Conservation (phyloP, 257 asterid species). For the Solanum chaucha region DNA sequence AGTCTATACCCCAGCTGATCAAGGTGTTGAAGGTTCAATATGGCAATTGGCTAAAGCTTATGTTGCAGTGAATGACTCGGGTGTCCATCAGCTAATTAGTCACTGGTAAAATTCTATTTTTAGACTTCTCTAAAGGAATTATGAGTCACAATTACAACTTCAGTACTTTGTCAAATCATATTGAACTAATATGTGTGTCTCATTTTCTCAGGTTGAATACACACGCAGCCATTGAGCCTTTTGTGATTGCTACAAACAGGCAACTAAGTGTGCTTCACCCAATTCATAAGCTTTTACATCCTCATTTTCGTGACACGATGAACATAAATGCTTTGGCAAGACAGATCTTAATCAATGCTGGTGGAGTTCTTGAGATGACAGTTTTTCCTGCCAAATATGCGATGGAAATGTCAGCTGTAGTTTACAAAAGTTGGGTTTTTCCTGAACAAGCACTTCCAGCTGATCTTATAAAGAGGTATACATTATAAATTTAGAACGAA, state of each 20-base stretch:
- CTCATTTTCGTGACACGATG: conserved; percentile 82
- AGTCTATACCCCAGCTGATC: conserved; percentile 50
- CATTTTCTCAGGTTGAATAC: conserved; percentile 47
- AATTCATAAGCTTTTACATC: conserved; percentile 61
- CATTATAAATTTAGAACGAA: not conserved
- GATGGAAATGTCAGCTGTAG: not conserved
- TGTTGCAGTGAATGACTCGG: conserved; percentile 65
- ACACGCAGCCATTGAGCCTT: conserved; percentile 75
- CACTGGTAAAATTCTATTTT: conserved; percentile 47
- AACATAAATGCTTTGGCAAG: conserved; percentile 59
- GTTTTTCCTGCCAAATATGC: not conserved
- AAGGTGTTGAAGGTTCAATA: conserved; percentile 39
- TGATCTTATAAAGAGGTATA: not conserved
- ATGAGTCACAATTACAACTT: not conserved
- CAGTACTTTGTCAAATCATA: not conserved
- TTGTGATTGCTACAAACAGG: conserved; percentile 66
- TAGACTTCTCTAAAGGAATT: not conserved
- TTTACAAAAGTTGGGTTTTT: not conserved
- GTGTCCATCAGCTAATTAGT: conserved; percentile 62
- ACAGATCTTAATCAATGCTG: conserved; percentile 1
- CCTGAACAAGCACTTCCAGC: not conserved
- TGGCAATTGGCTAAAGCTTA: conserved; percentile 89
- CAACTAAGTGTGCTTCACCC: conserved; percentile 79
- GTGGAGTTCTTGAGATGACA: not conserved
- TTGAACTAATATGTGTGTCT: not conserved